Conservation (phyloP, 345 rosid genomes). For the Gossypioides kirkii region DNA sequence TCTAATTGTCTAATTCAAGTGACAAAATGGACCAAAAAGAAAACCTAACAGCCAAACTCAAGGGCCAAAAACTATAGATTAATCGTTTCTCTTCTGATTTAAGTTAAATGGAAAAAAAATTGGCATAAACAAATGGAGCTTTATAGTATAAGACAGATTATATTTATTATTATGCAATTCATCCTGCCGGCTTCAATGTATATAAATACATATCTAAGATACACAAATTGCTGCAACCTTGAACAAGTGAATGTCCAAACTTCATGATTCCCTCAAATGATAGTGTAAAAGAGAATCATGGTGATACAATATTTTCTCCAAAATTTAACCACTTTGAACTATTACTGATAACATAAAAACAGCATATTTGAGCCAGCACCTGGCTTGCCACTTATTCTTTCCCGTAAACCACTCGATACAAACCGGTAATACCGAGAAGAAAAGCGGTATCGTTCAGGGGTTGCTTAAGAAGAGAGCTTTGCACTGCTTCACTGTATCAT, state of each 20-base stretch:
- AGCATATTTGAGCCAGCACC: background rate
- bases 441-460: background rate
- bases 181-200: background rate
- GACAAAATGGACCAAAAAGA: no score
- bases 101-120: no score
- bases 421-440: background rate
- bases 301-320: background rate
- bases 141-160: no score
- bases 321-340: background rate
- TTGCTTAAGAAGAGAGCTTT: constrained; percentile 16
- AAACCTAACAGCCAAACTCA: no score
- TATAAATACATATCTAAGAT: background rate
- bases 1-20: no score
- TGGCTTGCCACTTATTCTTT: background rate
- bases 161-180: background rate
- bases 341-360: background rate
- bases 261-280: background rate
- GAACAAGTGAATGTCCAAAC: background rate
- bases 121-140: no score
- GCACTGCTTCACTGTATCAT: constrained; percentile 17
- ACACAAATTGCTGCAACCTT: background rate
- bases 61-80: no score
- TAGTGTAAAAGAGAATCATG: background rate
- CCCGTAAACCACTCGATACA: background rate
- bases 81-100: no score